These are phyloP conservation scores for Pichia gijzeniarum DNA, from an alignment of 805 yeast genomes.

Conservation along the genomic window DNA sequence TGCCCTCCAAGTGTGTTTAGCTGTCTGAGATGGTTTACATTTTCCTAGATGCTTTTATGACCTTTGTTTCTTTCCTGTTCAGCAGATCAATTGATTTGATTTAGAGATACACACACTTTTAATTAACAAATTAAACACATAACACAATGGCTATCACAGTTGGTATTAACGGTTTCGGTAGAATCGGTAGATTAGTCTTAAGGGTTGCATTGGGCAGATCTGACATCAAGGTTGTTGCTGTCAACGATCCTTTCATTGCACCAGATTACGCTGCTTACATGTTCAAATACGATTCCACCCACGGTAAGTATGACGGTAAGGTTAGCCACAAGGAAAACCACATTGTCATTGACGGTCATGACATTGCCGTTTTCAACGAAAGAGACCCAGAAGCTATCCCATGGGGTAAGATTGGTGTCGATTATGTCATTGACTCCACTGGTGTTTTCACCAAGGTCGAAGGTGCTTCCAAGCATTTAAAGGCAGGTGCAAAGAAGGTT, in stretches of 20 bases:
- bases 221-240: conserved; percentile 77
- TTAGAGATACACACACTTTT: conserved; percentile 6
- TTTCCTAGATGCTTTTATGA: not conserved
- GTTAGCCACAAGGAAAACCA: conserved; percentile 52
- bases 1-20: not conserved
- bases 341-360: conserved; percentile 63
- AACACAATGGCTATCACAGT: conserved; percentile 51
- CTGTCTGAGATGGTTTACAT: not conserved
- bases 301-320: conserved; percentile 76
- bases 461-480: conserved; percentile 78
- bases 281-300: conserved; percentile 95
- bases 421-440: conserved; percentile 86
- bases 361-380: conserved; percentile 67
- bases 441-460: conserved; percentile 85
- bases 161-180: conserved; percentile 94
- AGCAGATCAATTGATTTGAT: conserved; percentile 32
- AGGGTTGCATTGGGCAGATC: conserved; percentile 71
- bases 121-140: not conserved
- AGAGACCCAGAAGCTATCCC: conserved; percentile 82
- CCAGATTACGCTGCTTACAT: conserved; percentile 90
- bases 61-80: not conserved
- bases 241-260: conserved; percentile 88
- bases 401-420: conserved; percentile 81
- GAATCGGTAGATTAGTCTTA: conserved; percentile 86
- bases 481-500: conserved; percentile 93